Percentiles rank a stretch among this genome's conserved stretches.
Conservation (phyloP, 1,284 basidiomycete species). For the Puccinia coronata region DNA sequence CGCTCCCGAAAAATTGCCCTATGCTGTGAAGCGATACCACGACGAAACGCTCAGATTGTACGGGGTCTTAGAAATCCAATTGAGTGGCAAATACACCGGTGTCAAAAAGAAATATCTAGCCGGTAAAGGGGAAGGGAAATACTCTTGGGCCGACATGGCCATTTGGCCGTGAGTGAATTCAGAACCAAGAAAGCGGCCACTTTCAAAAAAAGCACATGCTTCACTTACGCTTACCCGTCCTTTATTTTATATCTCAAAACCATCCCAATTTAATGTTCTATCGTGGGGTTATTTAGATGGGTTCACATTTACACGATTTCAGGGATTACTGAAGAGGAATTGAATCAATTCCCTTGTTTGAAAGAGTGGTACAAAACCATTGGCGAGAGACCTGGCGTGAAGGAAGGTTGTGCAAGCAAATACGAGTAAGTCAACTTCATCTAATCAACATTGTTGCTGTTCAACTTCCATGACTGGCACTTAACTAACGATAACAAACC, state of each 20-base stretch:
- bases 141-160: slow-evolving; percentile 36
- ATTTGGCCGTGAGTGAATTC: slow-evolving; percentile 33
- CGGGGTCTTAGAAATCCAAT: slow-evolving; percentile 51
- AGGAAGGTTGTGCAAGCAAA: slow-evolving; percentile 52
- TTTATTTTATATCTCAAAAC: not conserved
- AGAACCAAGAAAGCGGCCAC: not conserved
- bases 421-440: slow-evolving; percentile 17
- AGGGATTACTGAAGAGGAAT: slow-evolving; percentile 18
- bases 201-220: no score
- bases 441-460: not conserved
- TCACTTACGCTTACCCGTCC: no score
- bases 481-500: not conserved
- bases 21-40: slow-evolving; percentile 51
- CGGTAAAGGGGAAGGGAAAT: slow-evolving; percentile 36
- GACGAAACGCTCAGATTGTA: slow-evolving; percentile 53
- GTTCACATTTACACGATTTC: slow-evolving; percentile 1
- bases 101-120: slow-evolving; percentile 39
- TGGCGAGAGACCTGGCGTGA: slow-evolving; percentile 50
- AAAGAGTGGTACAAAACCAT: slow-evolving; percentile 53
- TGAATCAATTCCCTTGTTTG: slow-evolving; percentile 20
- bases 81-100: slow-evolving; percentile 35
- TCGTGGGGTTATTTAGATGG: no score
- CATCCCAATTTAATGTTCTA: no score
- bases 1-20: slow-evolving; percentile 51
- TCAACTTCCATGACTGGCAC: not conserved